Evolutionary conservation across 176 grass and related monocot genomes (phyloP).

Genomic region (Raddia guianensis): DNA sequence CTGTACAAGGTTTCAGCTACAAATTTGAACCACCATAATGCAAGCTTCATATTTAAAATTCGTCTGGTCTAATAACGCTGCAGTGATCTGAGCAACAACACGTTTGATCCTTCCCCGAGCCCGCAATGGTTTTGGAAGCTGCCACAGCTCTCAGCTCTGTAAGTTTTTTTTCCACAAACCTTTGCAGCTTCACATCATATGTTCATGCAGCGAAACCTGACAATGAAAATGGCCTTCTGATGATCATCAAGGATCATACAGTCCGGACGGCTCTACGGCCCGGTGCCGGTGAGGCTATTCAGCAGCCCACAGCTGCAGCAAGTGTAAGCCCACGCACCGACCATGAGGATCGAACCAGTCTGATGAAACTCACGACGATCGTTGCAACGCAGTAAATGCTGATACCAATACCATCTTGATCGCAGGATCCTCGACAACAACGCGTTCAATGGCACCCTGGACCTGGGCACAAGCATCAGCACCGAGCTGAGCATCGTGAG

Average conservation of each 20-base stretch:
- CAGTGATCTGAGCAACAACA: constrained; percentile 96
- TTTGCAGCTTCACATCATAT: constrained; percentile 13
- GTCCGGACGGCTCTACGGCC: constrained; percentile 68
- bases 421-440: constrained; percentile 80
- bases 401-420: not conserved
- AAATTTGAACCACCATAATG: not conserved
- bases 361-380: not conserved
- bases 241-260: constrained; percentile 68
- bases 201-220: constrained; percentile 9
- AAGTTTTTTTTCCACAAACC: constrained; percentile 39
- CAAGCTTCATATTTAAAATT: constrained; percentile 2
- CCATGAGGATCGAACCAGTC: not conserved
- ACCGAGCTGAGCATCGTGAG: constrained; percentile 74
- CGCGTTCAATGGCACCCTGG: constrained; percentile 74
- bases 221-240: not conserved
- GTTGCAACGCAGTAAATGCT: not conserved
- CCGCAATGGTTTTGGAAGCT: constrained; percentile 78
- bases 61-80: not conserved
- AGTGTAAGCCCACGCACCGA: constrained; percentile 65
- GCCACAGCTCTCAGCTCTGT: constrained; percentile 68
- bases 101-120: constrained; percentile 69
- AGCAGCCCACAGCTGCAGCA: constrained; percentile 69
- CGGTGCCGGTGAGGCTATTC: constrained; percentile 62
- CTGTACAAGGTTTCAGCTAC: constrained; percentile 5
- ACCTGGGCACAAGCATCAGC: constrained; percentile 66